Conservation (phyloP, 2,329 filamentous ascomycete species). For the Tolypocladium inflatum region DNA sequence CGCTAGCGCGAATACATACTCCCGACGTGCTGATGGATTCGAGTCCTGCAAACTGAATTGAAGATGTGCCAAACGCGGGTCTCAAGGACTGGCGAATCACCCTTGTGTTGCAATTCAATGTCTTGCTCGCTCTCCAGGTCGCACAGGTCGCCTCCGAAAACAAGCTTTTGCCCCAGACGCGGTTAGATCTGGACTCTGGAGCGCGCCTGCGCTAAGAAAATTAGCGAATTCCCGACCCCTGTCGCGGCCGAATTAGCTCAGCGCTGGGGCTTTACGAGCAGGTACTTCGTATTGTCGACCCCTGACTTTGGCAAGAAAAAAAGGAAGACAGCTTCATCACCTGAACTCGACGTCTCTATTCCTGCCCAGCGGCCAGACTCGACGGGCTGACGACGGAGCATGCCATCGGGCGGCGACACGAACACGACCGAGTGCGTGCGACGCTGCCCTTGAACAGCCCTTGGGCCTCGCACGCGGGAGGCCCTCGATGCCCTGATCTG, state of each 20-base stretch:
- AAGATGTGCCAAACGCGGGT: too few relatives aligned
- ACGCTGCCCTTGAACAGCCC: background rate
- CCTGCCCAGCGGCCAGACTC: background rate
- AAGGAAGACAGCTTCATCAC: background rate
- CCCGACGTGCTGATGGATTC: too few relatives aligned
- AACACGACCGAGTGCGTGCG: background rate
- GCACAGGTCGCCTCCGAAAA: background rate
- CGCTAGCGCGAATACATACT: too few relatives aligned
- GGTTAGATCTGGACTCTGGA: too few relatives aligned
- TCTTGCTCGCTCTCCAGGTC: too few relatives aligned
- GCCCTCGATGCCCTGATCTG: slow-evolving; percentile 5
- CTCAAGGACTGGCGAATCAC: too few relatives aligned
- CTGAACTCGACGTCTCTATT: background rate
- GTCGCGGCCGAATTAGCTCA: background rate
- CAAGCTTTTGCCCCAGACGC: too few relatives aligned
- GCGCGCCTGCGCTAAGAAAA: background rate
- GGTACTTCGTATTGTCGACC: too few relatives aligned
- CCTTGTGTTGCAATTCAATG: too few relatives aligned
- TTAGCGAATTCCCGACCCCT: background rate
- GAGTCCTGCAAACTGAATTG: too few relatives aligned
- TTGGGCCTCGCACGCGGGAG: background rate
- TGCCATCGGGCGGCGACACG: background rate
- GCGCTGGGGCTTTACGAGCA: background rate
- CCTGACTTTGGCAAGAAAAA: background rate
- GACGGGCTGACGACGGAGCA: background rate